Evolutionary conservation across 768 basidiomycete genomes (phyloP), one percentile per base, ranked within the genome.

Genomic region (Calocybe cyanea): DNA sequence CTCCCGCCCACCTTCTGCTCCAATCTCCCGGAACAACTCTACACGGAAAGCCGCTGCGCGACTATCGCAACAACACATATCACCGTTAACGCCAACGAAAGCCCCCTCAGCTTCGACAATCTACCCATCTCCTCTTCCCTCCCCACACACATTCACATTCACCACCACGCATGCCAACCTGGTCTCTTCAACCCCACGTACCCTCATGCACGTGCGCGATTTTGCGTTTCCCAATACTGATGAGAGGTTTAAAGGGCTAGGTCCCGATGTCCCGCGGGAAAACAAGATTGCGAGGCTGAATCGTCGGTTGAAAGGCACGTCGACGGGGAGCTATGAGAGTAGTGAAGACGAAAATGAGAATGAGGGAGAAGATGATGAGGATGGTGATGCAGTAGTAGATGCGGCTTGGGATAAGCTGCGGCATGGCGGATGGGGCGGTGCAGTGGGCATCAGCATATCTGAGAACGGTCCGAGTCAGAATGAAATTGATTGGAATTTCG

Each of bases 401-500:
- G 60, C 53, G 23, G 61, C 61, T 47, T 63, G 54, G 46, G 62
- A 53, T 32, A 50, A 53, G 45, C 62, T 64, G 21, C 56, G 57
- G 25, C 45, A 46, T n/a, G 66, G 65, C 50, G 58, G 51, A 64
- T 57, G 18, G 42, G 60, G 41, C 51, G 61, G 60, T 58, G 61
- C 41, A 52, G 62, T 35, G 60, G 56, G 18, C 39, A 54, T 30
- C 57, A 53, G 14, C 34, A 45, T 43, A 50, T 44, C 66, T 45
- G 31, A 10, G 34, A 36, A 36, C 1, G 63, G 33, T 67, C 78
- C 73, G 55, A 73, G 53, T 62, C 43, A 63, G 60, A 30, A 64
- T 56, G 77, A 80, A 51, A 62, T 80, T 45, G 68, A 66, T 32
- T 63, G 71, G 34, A 79, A 80, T 52, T 80, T 81, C 48, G 60